These are phyloP conservation scores for Phytophthora hybrid DNA, from an alignment of 352 stramenopile species.

Conservation along the genomic window DNA sequence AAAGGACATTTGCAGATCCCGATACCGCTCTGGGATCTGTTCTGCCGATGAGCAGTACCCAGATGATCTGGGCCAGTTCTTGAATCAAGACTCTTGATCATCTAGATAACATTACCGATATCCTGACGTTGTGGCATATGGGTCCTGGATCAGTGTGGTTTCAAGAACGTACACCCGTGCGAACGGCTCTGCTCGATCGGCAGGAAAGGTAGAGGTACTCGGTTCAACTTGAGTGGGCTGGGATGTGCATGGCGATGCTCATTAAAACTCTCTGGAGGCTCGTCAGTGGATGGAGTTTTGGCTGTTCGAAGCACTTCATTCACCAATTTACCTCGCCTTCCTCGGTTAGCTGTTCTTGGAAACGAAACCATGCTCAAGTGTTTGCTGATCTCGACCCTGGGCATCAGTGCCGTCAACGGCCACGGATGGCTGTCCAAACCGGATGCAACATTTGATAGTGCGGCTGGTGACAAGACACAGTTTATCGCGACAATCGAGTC, in stretches of 20 bases:
- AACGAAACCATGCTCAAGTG: conserved; percentile 20
- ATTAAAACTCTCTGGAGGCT: neutral
- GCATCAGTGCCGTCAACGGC: conserved; percentile 13
- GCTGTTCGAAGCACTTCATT: conserved; percentile 33
- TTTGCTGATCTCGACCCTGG: conserved; percentile 15
- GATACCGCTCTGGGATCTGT: neutral
- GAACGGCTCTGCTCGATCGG: conserved; percentile 2
- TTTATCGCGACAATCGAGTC: conserved; percentile 43
- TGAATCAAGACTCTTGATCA: too few relatives aligned
- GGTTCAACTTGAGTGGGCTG: conserved; percentile 13
- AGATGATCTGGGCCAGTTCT: neutral
- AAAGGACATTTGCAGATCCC: neutral
- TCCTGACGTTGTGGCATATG: neutral
- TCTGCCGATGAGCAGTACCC: neutral
- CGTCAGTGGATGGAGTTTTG: conserved; percentile 7
- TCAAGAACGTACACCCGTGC: neutral
- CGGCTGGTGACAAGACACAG: conserved; percentile 31
- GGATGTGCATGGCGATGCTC: conserved; percentile 16
- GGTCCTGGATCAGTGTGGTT: neutral
- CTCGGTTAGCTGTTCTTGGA: neutral
- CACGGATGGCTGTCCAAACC: conserved; percentile 39
- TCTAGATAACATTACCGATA: neutral
- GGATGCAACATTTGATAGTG: conserved; percentile 17
- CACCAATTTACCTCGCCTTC: conserved; percentile 13
- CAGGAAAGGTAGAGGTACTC: conserved; percentile 23